Base-by-base conservation (phyloP, 1,139 yeast genomes). In the Yamadazyma triangularis region DNA sequence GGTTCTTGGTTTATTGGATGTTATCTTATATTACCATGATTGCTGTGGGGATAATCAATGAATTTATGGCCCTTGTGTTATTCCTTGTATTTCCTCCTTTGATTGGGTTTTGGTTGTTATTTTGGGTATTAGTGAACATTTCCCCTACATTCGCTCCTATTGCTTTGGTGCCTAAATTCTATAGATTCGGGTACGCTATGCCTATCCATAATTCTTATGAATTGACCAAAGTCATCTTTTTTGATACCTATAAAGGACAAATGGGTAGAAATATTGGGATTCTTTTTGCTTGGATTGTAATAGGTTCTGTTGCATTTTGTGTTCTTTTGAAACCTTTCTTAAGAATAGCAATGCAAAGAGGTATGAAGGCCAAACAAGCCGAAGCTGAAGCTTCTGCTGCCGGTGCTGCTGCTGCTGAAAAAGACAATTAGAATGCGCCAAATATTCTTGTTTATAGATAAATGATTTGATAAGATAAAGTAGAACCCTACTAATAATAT, bases 1-100 rank as follows among this genome's bases (percentile, higher is more conserved):
- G 73, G 0, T 67, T 66, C 39, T 47, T 66, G 34, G 70, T 67
- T 1, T 65, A 65, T 37, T 67, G 73, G 73, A 56, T 63, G 64
- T 42, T 62, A 19, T 48, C 64, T 4, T 66, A 53, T 44, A 37
- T 65, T 28, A 64, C 72, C 9, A 65, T 67, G 70, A 50, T 61
- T 50, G 59, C 65, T 1, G 72, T 67, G 9, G 73, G 73, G 11
- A 41, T 56, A 19, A 56, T 59, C 30, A 67, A 64, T 42, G 73
- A 67, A 45, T 51, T 61, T 3, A 51, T 56, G 41, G 67, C 57
- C 5, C 55, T 63, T 61, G 13, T 60, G 6, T 39, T 53, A 3
- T 42, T 66, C 4, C 39, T 58, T 31, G 4, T 47, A 11, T 51
- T 51, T 31, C 71, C 72, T 1, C 70, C 72, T 11, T 39, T 64